Evolutionary conservation across 495 filamentous ascomycete species (phyloP).

Genomic region (Margaritispora aquatica): DNA sequence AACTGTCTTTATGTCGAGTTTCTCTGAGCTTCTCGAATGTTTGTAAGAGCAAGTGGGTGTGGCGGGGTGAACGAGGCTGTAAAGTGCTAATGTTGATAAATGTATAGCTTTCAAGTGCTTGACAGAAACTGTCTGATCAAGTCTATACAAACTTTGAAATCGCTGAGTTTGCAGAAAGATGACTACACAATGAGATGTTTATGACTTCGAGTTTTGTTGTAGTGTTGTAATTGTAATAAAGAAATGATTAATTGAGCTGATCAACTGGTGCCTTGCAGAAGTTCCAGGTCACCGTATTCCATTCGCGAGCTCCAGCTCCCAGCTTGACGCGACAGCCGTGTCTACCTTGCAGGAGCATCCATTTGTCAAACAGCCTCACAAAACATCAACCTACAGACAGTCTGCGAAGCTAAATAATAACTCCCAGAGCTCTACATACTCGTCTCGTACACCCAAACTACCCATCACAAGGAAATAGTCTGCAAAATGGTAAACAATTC

Average conservation of each 20-base stretch:
- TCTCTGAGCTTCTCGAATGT: constrained; percentile 19
- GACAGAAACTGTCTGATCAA: too few species aligned
- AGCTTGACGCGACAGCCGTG: constrained; percentile 25
- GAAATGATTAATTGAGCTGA: neutral
- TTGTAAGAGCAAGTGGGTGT: constrained; percentile 16
- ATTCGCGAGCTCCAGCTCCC: constrained; percentile 4
- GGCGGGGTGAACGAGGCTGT: constrained; percentile 17
- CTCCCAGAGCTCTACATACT: constrained; percentile 2
- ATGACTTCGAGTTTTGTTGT: too few species aligned
- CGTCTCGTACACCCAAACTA: neutral
- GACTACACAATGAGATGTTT: too few species aligned
- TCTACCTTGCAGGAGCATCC: constrained; percentile 19
- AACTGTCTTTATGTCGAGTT: neutral
- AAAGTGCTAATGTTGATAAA: too few species aligned
- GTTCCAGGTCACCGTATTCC: constrained; percentile 9
- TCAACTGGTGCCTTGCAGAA: constrained; percentile 19
- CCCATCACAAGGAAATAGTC: neutral
- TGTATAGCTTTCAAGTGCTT: too few species aligned
- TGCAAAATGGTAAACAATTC: constrained; percentile 20
- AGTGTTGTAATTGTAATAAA: neutral
- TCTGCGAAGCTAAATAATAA: constrained; percentile 13
- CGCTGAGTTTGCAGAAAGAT: neutral
- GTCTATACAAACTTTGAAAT: too few species aligned
- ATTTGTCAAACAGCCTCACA: constrained; percentile 7
- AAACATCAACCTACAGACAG: neutral